A percentile compares a stretch with the other conserved stretches of the same genome.
These are phyloP conservation scores for Phialocephala sp. DNA, from an alignment of 2,329 filamentous ascomycete species.

Conservation along the genomic window DNA sequence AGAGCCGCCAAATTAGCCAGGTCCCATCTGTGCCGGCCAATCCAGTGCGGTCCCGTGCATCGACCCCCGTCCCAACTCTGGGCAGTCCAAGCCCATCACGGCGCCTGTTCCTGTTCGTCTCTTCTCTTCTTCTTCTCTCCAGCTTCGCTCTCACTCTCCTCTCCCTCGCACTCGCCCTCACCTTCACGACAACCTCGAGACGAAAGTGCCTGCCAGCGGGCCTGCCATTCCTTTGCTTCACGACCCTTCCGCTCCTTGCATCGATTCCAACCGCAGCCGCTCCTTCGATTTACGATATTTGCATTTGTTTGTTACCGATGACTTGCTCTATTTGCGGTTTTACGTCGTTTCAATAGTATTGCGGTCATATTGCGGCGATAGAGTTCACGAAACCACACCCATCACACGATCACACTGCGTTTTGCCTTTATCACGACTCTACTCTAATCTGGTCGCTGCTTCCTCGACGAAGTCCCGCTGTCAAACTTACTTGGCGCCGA, in stretches of 20 bases:
- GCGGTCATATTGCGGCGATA: constrained; percentile 26
- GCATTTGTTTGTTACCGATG: constrained; percentile 15
- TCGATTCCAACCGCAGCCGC: constrained; percentile 41
- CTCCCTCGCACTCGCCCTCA: constrained; percentile 34
- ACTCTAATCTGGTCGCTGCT: constrained; percentile 30
- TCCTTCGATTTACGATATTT: constrained; percentile 39
- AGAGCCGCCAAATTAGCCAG: constrained; percentile 13
- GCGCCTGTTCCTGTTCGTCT: constrained; percentile 16
- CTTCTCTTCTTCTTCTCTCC: constrained; percentile 23
- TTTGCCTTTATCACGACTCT: constrained; percentile 20
- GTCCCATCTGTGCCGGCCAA: not conserved
- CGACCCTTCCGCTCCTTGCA: constrained; percentile 47
- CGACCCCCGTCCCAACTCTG: not conserved
- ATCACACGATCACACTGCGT: constrained; percentile 18
- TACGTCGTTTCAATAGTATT: constrained; percentile 36
- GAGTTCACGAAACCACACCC: constrained; percentile 28
- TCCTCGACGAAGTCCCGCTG: constrained; percentile 18
- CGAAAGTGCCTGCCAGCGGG: constrained; percentile 58
- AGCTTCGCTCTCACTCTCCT: constrained; percentile 30
- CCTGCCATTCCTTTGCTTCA: constrained; percentile 59
- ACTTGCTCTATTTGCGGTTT: constrained; percentile 24
- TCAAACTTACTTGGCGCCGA: not conserved
- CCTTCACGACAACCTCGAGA: constrained; percentile 35
- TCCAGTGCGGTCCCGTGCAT: not conserved
- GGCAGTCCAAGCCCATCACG: not conserved